A percentile compares a stretch with the other conserved stretches of the same genome.
Evolutionary conservation across 2,329 filamentous ascomycete species (phyloP).

Genomic region (Colletotrichum plurivorum): DNA sequence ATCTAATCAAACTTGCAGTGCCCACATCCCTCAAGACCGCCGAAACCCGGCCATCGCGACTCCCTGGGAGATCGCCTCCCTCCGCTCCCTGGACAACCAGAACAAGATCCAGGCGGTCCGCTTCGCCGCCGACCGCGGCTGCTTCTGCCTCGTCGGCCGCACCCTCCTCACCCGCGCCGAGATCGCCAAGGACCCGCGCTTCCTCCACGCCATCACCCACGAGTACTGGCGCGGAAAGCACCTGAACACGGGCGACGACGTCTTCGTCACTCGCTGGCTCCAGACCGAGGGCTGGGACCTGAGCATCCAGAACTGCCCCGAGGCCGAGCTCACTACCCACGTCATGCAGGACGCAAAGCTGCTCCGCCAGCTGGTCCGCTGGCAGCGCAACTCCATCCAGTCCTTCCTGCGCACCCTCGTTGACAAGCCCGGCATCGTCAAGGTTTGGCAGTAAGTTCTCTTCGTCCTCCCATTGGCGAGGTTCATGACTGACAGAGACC

Average conservation of each 20-base stretch:
- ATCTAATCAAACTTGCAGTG: conserved; percentile 18
- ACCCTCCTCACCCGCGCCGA: conserved; percentile 47
- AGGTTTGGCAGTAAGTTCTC: conserved; percentile 14
- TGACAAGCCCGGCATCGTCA: conserved; percentile 23
- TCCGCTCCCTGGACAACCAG: conserved; percentile 44
- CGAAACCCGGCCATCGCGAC: conserved; percentile 43
- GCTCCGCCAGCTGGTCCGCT: conserved; percentile 44
- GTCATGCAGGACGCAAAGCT: conserved; percentile 41
- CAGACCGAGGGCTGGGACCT: conserved; percentile 46
- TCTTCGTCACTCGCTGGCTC: conserved; percentile 47
- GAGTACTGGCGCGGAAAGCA: conserved; percentile 44
- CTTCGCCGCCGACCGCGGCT: conserved; percentile 43
- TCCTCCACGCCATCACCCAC: conserved; percentile 43
- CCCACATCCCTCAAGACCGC: conserved; percentile 42
- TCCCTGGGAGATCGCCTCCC: conserved; percentile 46
- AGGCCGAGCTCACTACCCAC: conserved; percentile 44
- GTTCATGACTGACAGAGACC: not conserved
- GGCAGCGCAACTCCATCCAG: conserved; percentile 43
- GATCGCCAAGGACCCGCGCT: conserved; percentile 43
- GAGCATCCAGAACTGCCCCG: conserved; percentile 44
- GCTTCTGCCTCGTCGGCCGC: conserved; percentile 47
- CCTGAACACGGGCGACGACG: conserved; percentile 46
- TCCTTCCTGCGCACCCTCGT: conserved; percentile 9
- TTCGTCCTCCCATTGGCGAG: too few species aligned
- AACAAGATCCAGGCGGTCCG: conserved; percentile 41